Evolutionary conservation across 805 yeast genomes (phyloP).

Genomic region (Metschnikowia baotianmanensis): DNA sequence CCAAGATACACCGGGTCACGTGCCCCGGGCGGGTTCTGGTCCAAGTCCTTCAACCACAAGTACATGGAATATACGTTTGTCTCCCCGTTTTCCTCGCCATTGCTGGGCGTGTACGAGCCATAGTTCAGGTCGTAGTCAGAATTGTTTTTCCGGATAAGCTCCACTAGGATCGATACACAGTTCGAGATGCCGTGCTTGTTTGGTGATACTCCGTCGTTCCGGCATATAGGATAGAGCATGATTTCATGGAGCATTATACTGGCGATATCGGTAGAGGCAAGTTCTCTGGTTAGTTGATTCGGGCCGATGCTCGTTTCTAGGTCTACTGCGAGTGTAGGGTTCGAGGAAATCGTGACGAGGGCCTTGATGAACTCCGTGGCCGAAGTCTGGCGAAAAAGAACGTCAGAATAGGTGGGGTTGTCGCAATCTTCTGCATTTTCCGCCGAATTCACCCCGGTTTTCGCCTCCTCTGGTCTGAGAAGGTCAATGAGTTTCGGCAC

Average conservation of each 20-base stretch:
- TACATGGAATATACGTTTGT: constrained; percentile 42
- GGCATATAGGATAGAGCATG: too few species aligned
- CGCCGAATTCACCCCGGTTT: too few species aligned
- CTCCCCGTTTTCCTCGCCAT: constrained; percentile 30
- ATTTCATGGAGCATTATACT: constrained; percentile 64
- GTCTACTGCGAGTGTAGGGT: constrained; percentile 64
- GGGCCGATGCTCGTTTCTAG: constrained; percentile 95
- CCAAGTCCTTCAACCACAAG: constrained; percentile 49
- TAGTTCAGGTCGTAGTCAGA: constrained; percentile 93
- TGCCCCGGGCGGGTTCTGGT: constrained; percentile 88
- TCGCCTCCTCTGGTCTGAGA: too few species aligned
- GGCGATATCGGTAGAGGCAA: constrained; percentile 74
- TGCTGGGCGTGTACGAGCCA: constrained; percentile 70
- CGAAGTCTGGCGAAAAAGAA: constrained; percentile 70
- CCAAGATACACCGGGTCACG: constrained; percentile 94
- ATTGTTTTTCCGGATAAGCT: constrained; percentile 90
- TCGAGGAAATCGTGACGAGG: constrained; percentile 88
- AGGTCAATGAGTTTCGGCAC: constrained; percentile 71
- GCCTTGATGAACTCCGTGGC: constrained; percentile 96
- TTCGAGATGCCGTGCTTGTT: constrained; percentile 89
- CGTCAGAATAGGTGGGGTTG: constrained; percentile 28
- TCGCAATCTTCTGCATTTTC: constrained; percentile 26
- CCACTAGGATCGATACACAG: constrained; percentile 93
- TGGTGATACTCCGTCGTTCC: too few species aligned
- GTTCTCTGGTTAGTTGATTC: constrained; percentile 85